Evolutionary conservation across 768 basidiomycete species (phyloP).

Genomic region (Boletus tomentosulus): DNA sequence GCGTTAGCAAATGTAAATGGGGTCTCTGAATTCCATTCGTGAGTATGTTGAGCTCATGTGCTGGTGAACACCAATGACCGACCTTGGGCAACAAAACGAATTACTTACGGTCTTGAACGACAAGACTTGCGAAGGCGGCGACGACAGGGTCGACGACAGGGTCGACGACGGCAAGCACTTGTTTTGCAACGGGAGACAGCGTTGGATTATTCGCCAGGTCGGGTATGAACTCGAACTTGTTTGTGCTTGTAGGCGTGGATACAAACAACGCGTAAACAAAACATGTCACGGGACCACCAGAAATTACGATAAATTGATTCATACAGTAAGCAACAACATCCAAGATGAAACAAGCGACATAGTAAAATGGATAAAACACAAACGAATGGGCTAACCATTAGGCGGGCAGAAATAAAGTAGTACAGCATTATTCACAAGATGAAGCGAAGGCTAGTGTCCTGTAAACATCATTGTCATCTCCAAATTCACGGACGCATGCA

Average conservation of each 20-base stretch:
- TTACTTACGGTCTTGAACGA: constrained; percentile 25
- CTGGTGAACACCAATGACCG: background rate
- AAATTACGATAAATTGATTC: background rate
- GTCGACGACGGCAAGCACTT: constrained; percentile 21
- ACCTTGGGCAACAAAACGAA: constrained; percentile 22
- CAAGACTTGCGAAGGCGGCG: constrained; percentile 17
- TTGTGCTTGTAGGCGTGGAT: constrained; percentile 25
- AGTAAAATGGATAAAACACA: background rate
- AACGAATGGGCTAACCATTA: background rate
- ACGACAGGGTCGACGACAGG: constrained; percentile 14
- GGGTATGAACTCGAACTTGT: constrained; percentile 31
- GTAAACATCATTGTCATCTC: constrained; percentile 1
- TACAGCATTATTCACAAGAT: constrained; percentile 22
- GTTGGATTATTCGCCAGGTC: background rate
- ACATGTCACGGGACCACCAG: constrained; percentile 20
- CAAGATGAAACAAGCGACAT: background rate
- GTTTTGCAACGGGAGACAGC: constrained; percentile 19
- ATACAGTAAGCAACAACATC: background rate
- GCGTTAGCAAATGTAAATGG: constrained; percentile 17
- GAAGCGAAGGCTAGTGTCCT: constrained; percentile 30
- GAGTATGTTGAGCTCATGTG: background rate
- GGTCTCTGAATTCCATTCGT: constrained; percentile 7
- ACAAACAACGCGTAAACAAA: constrained; percentile 33
- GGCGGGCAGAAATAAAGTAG: constrained; percentile 5
- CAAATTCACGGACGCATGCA: background rate